A percentile compares a stretch with the other conserved stretches of the same genome.
These are phyloP conservation scores for Cladosporium cucumerinum DNA, from an alignment of 2,329 filamentous ascomycete species.

Conservation along the genomic window DNA sequence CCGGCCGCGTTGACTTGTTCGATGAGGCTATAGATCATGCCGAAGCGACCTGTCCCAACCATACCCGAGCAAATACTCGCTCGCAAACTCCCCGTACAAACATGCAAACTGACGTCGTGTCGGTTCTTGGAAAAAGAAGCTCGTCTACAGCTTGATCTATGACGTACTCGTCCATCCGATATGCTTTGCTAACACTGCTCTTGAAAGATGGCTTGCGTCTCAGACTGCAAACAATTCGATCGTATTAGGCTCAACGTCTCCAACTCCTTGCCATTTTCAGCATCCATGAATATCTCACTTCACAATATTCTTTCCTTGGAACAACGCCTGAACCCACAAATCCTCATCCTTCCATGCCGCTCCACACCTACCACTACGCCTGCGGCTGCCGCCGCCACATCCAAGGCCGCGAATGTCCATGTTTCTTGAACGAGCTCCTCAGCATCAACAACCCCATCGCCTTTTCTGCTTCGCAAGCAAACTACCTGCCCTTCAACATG, in stretches of 20 bases:
- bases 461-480: slow-evolving; percentile 13
- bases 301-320: not conserved
- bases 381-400: slow-evolving; percentile 25
- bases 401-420: slow-evolving; percentile 25
- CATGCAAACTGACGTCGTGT: not conserved
- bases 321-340: not conserved
- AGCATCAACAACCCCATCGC: slow-evolving; percentile 22
- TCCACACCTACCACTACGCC: slow-evolving; percentile 25
- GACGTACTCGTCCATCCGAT: not conserved
- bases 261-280: not conserved
- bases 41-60: not conserved
- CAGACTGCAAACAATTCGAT: not conserved
- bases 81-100: not conserved
- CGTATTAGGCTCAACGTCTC: not conserved
- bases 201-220: not conserved
- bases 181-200: not conserved
- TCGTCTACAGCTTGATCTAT: not conserved
- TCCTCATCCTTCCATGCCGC: slow-evolving; percentile 19
- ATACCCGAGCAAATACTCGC: not conserved
- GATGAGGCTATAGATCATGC: not conserved
- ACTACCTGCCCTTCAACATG: slow-evolving; percentile 23
- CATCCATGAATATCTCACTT: too few relatives aligned
- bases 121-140: not conserved
- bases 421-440: slow-evolving; percentile 24
- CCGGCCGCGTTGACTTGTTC: not conserved